Conservation (phyloP, 2,329 filamentous ascomycete species). For the Volutella citrinella region DNA sequence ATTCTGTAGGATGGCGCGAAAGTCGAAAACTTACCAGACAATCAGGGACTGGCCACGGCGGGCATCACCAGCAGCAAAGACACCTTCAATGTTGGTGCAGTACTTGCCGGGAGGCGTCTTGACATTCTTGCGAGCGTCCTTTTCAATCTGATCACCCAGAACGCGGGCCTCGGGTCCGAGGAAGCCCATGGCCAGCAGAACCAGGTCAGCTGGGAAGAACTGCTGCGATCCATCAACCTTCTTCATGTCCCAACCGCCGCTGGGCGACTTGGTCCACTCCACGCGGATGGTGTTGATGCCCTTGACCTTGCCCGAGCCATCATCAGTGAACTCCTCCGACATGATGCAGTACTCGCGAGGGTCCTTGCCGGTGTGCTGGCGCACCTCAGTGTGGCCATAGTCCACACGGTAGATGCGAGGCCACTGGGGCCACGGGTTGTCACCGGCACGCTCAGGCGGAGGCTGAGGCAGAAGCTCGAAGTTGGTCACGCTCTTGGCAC, state of each 20-base stretch:
- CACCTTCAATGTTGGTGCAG: constrained; percentile 79
- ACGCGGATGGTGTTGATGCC: constrained; percentile 95
- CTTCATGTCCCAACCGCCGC: constrained; percentile 98
- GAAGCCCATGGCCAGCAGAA: constrained; percentile 96
- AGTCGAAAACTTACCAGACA: constrained; percentile 68
- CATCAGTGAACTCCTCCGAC: constrained; percentile 94
- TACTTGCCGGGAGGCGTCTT: constrained; percentile 90
- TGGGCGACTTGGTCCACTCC: constrained; percentile 88
- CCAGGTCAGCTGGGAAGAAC: constrained; percentile 94
- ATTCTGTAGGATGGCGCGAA: too few relatives aligned
- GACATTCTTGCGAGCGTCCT: constrained; percentile 90
- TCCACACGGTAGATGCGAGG: constrained; percentile 97
- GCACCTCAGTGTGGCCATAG: constrained; percentile 94
- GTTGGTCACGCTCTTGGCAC: constrained; percentile 93
- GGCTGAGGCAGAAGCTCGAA: constrained; percentile 94
- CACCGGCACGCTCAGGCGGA: constrained; percentile 80
- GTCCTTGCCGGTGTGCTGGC: constrained; percentile 93
- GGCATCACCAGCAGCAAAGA: constrained; percentile 94
- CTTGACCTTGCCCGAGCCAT: constrained; percentile 83
- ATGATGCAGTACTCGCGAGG: constrained; percentile 97
- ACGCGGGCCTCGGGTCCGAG: constrained; percentile 87
- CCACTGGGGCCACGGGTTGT: constrained; percentile 99
- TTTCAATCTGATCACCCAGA: constrained; percentile 83
- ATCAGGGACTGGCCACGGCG: constrained; percentile 92
- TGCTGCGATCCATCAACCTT: constrained; percentile 89